Percentiles rank a stretch among this genome's conserved stretches.
phyloP scores from a whole-genome alignment of 306 rosid genomes.

The Sechiopsis laciniata region DNA sequence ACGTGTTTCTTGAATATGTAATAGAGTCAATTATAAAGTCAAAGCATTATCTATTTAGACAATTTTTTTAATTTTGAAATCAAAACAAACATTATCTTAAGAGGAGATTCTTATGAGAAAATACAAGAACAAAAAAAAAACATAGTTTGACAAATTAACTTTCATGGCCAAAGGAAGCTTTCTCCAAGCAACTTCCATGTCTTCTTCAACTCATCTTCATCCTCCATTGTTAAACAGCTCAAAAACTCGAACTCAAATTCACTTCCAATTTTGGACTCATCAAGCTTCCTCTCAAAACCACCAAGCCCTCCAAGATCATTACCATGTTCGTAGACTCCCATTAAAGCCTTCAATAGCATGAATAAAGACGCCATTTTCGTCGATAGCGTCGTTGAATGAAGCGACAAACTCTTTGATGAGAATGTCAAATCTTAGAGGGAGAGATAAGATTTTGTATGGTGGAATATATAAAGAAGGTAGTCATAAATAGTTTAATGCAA shows the following conservation, averaged over 20 bases:
- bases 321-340: not conserved
- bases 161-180: conserved; percentile 3
- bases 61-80: too few species aligned
- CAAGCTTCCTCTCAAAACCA: not conserved
- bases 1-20: too few species aligned
- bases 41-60: too few species aligned
- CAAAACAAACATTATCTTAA: not conserved
- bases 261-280: not conserved
- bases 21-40: too few species aligned
- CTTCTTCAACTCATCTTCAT: not conserved
- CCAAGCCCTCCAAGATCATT: not conserved
- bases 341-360: conserved; percentile 14
- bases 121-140: not conserved
- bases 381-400: not conserved
- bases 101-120: not conserved
- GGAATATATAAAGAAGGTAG: not conserved
- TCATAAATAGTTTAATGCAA: not conserved
- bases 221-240: not conserved
- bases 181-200: conserved; percentile 11
- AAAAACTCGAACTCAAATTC: not conserved
- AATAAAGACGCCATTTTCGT: not conserved
- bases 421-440: not conserved
- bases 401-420: not conserved
- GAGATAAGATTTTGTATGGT: not conserved
- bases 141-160: not conserved